phyloP scores from a whole-genome alignment of 2,329 filamentous ascomycete genomes.

The Geosmithia morbida region DNA sequence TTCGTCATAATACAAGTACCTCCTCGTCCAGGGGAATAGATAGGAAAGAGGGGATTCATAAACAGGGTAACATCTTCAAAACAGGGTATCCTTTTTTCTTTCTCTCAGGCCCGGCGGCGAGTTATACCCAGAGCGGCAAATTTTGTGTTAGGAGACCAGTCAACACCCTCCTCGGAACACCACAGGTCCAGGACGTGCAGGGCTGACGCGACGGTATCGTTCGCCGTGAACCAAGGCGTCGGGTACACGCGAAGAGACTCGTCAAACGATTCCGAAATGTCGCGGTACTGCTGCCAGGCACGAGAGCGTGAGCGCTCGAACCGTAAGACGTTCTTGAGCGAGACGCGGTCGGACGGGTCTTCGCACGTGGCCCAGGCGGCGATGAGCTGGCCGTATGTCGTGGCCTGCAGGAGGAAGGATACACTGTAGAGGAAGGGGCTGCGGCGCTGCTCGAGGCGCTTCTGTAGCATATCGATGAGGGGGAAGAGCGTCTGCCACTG shows the following conservation, averaged over 20 bases:
- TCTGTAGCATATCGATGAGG: constrained; percentile 24
- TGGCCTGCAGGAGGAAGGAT: constrained; percentile 26
- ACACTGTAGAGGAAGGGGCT: constrained; percentile 25
- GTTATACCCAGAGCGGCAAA: too few relatives aligned
- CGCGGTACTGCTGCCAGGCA: constrained; percentile 3
- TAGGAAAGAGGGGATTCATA: too few relatives aligned
- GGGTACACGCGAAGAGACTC: constrained; percentile 14
- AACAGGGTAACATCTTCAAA: too few relatives aligned
- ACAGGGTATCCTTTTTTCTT: too few relatives aligned
- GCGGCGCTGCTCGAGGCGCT: constrained; percentile 15
- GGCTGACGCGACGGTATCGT: constrained; percentile 24
- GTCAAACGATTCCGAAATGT: background rate
- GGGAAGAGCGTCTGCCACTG: constrained; percentile 30
- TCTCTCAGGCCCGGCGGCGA: too few relatives aligned
- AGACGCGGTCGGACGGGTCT: background rate
- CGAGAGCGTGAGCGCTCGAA: background rate
- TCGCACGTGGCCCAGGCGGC: background rate
- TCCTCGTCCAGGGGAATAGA: too few relatives aligned
- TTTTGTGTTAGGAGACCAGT: constrained; percentile 20
- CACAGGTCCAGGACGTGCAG: constrained; percentile 26
- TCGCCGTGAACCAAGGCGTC: constrained; percentile 26
- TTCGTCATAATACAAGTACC: too few relatives aligned
- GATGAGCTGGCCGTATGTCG: constrained; percentile 21
- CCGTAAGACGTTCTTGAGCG: constrained; percentile 16
- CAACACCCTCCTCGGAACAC: constrained; percentile 27